phyloP scores from a whole-genome alignment of 108 stramenopile genomes.

The Aureococcus anophagefferens region DNA sequence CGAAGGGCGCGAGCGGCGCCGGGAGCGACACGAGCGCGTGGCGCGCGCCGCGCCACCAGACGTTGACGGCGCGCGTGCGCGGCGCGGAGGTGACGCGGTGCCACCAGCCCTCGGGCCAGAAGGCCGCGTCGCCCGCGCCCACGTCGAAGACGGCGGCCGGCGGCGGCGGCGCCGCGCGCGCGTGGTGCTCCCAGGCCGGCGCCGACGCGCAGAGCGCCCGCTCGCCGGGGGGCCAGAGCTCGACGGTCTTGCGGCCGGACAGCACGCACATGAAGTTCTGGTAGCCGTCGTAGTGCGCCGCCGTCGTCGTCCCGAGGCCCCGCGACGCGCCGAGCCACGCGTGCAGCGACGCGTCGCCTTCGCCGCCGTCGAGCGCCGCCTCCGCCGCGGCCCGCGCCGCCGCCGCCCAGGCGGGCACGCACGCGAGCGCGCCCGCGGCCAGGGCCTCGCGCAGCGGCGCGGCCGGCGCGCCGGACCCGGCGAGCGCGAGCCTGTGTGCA shows the following conservation, averaged over 20 bases:
- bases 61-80: background rate
- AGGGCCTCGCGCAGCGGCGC: too few relatives aligned
- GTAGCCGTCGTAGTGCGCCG: background rate
- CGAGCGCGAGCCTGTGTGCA: too few relatives aligned
- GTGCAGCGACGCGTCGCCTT: too few relatives aligned
- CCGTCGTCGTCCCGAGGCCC: too few relatives aligned
- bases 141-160: background rate
- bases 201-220: background rate
- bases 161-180: background rate
- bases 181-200: background rate
- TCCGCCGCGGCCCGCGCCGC: too few relatives aligned
- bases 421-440: too few relatives aligned
- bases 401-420: too few relatives aligned
- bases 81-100: background rate
- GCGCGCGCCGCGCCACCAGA: background rate
- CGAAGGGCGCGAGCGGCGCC: background rate
- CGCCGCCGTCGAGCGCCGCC: too few relatives aligned
- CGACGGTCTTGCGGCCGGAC: background rate
- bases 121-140: background rate
- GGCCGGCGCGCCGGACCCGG: too few relatives aligned
- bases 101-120: conserved; percentile 1
- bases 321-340: too few relatives aligned
- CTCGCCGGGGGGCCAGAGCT: background rate
- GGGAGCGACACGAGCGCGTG: background rate
- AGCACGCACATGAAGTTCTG: background rate